Evolutionary conservation across 805 yeast species (phyloP).

Genomic region (Kodamaea sagamina): DNA sequence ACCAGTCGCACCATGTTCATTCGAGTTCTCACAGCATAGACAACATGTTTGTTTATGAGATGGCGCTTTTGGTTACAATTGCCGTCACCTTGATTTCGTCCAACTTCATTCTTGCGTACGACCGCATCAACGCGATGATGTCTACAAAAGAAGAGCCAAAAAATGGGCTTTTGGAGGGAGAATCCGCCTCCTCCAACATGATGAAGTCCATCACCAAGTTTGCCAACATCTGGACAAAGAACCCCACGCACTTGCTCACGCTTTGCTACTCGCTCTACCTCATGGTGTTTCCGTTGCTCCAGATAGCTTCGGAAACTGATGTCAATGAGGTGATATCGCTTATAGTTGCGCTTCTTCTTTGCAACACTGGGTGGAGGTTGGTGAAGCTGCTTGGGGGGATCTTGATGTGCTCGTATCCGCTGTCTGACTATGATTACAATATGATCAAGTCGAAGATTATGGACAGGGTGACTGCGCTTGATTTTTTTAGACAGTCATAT

Average conservation of each 20-base stretch:
- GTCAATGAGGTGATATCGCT: constrained; percentile 48
- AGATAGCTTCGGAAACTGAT: constrained; percentile 31
- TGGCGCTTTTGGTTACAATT: constrained; percentile 20
- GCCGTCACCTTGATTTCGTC: constrained; percentile 35
- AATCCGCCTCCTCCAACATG: background rate
- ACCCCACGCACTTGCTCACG: constrained; percentile 51
- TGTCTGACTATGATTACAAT: constrained; percentile 39
- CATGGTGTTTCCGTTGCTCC: constrained; percentile 42
- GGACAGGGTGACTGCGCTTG: constrained; percentile 49
- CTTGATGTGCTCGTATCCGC: constrained; percentile 55
- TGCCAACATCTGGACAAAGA: constrained; percentile 25
- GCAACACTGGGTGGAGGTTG: constrained; percentile 53
- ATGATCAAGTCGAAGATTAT: constrained; percentile 41
- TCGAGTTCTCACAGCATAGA: constrained; percentile 22
- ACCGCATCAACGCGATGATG: constrained; percentile 37
- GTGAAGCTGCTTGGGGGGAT: constrained; percentile 54
- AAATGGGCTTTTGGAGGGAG: constrained; percentile 8
- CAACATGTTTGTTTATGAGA: constrained; percentile 34
- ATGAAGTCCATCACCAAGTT: constrained; percentile 15
- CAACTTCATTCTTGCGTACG: constrained; percentile 33
- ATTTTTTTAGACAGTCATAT: constrained; percentile 53
- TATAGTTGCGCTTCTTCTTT: constrained; percentile 45
- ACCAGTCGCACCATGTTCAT: constrained; percentile 44
- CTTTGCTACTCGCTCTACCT: constrained; percentile 43
- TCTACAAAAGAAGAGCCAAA: constrained; percentile 22